Evolutionary conservation across 169 alveolate genomes (phyloP).

Genomic region (Plasmodium reichenowi): DNA sequence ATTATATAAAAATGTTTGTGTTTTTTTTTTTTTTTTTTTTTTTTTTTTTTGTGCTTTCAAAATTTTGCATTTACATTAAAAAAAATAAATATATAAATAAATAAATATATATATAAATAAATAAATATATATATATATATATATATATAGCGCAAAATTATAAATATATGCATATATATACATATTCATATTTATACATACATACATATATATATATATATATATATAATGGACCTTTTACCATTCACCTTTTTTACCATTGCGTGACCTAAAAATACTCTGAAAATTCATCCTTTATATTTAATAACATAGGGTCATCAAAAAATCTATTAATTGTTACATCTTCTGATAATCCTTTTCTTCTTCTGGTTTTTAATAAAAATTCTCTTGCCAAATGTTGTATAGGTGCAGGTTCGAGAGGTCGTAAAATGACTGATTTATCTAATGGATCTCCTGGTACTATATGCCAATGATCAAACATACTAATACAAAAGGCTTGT

Average conservation of each 20-base stretch:
- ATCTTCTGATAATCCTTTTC: conserved; percentile 94
- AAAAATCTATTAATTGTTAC: conserved; percentile 91
- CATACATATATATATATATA: neutral
- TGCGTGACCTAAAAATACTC: neutral
- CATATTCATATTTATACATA: neutral
- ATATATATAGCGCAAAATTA: no score
- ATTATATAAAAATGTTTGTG: no score
- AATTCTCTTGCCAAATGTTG: conserved; percentile 98
- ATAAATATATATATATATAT: no score
- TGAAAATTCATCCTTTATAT: conserved; percentile 77
- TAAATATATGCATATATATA: neutral
- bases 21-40: no score
- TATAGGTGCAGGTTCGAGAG: conserved; percentile 98
- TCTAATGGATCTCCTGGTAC: conserved; percentile 99
- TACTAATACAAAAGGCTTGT: conserved; percentile 96
- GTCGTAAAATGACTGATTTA: conserved; percentile 93
- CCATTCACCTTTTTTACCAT: neutral
- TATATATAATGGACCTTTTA: neutral
- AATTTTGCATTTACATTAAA: no score
- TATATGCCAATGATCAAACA: conserved; percentile 97
- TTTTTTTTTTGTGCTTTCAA: no score
- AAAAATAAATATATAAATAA: no score
- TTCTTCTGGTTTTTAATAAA: conserved; percentile 97
- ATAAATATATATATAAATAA: no score
- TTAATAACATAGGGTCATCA: conserved; percentile 90